phyloP scores from a whole-genome alignment of 371 early-diverging fungal genomes.

The Lichtheimia corymbifera region DNA sequence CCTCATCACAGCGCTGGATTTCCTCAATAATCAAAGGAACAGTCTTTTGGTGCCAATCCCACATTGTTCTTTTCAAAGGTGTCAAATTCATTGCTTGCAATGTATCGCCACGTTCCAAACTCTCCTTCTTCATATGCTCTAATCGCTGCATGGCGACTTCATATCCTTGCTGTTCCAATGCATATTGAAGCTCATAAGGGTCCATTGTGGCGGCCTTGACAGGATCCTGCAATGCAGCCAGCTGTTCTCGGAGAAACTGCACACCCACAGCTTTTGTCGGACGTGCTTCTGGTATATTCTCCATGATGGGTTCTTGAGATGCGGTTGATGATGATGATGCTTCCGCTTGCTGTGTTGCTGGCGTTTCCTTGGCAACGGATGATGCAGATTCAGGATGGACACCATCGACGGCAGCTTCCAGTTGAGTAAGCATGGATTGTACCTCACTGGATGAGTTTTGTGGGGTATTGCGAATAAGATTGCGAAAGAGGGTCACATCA shows the following conservation, averaged over 20 bases:
- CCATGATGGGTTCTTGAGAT: background rate
- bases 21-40: conserved; percentile 69
- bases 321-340: background rate
- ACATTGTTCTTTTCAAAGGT: conserved; percentile 61
- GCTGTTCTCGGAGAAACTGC: conserved; percentile 71
- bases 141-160: conserved; percentile 76
- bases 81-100: conserved; percentile 53
- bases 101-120: conserved; percentile 59
- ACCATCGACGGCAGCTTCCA: conserved; percentile 31
- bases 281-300: conserved; percentile 34
- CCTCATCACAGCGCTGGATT: conserved; percentile 47
- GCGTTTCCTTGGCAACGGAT: background rate
- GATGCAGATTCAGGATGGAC: conserved; percentile 1
- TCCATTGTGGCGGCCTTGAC: conserved; percentile 44
- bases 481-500: conserved; percentile 47
- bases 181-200: conserved; percentile 78
- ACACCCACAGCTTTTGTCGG: conserved; percentile 74
- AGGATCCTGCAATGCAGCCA: conserved; percentile 55
- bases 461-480: conserved; percentile 25
- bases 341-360: background rate
- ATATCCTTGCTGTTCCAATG: conserved; percentile 83
- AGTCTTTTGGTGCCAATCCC: conserved; percentile 79
- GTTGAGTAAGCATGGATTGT: conserved; percentile 25
- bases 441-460: conserved; percentile 21
- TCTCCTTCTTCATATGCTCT: conserved; percentile 57